These are phyloP conservation scores for Ceratocystiopsis sp. DNA, from an alignment of 2,329 filamentous ascomycete genomes.

Conservation along the genomic window DNA sequence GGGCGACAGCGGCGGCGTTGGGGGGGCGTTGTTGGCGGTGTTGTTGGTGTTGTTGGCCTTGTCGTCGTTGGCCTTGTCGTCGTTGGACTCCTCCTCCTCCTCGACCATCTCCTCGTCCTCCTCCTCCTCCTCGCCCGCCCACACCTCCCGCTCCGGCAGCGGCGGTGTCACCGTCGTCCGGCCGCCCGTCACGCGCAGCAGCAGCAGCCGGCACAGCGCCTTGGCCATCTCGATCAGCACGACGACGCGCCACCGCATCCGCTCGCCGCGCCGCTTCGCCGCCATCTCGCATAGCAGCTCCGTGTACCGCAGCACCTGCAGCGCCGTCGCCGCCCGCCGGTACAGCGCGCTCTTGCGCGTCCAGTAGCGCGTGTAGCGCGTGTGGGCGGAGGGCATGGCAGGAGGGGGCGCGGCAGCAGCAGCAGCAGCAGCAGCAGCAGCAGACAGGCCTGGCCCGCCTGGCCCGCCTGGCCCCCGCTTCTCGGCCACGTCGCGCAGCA, in stretches of 20 bases:
- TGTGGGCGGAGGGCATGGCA: conserved; percentile 24
- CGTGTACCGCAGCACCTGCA: conserved; percentile 88
- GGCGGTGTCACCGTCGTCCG: conserved; percentile 69
- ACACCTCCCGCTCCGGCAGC: conserved; percentile 68
- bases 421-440: no score
- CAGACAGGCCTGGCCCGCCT: no score
- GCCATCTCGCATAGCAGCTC: conserved; percentile 97
- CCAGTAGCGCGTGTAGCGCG: conserved; percentile 53
- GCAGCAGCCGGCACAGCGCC: conserved; percentile 62
- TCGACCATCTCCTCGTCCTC: conserved; percentile 33
- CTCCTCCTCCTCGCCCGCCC: conserved; percentile 32
- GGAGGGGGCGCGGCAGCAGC: conserved; percentile 18
- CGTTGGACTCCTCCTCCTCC: conserved; percentile 28
- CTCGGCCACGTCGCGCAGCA: no score
- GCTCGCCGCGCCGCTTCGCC: conserved; percentile 70
- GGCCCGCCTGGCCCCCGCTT: no score
- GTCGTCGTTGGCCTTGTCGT: conserved; percentile 33
- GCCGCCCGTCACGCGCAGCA: conserved; percentile 69
- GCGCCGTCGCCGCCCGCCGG: conserved; percentile 58
- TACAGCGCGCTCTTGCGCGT: conserved; percentile 50
- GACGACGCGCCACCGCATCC: conserved; percentile 69
- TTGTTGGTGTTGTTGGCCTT: neutral
- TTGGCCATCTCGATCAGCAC: conserved; percentile 75
- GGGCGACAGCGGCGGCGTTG: conserved; percentile 7
- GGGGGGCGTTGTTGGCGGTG: conserved; percentile 1